These are phyloP conservation scores for Termitomyces sp. DNA, from an alignment of 768 basidiomycete species.

Conservation along the genomic window DNA sequence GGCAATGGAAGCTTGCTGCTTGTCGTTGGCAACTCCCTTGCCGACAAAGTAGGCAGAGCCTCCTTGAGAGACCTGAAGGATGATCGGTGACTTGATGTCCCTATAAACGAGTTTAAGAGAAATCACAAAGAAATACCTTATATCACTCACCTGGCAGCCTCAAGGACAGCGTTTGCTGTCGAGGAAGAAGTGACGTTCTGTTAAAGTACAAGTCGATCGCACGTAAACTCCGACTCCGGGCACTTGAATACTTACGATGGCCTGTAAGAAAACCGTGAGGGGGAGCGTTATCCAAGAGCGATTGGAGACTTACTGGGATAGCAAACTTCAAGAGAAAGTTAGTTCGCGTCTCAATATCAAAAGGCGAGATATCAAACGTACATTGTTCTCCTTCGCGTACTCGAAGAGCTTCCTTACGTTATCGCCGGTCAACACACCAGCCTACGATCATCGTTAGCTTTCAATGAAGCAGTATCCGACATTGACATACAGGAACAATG, in stretches of 20 bases:
- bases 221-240: conserved; percentile 1
- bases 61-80: conserved; percentile 96
- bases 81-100: conserved; percentile 96
- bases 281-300: conserved; percentile 2
- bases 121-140: conserved; percentile 1
- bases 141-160: conserved; percentile 77
- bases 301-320: conserved; percentile 63
- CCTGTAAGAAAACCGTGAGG: conserved; percentile 36
- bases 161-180: conserved; percentile 88
- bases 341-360: neutral
- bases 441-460: conserved; percentile 37
- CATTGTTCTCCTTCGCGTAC: conserved; percentile 87
- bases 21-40: conserved; percentile 92
- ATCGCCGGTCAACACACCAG: conserved; percentile 94
- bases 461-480: neutral
- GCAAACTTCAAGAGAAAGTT: conserved; percentile 54
- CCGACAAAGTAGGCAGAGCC: conserved; percentile 96
- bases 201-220: conserved; percentile 5
- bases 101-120: conserved; percentile 33
- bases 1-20: conserved; percentile 92
- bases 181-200: conserved; percentile 98
- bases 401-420: conserved; percentile 94
- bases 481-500: conserved; percentile 68
- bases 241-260: conserved; percentile 60
- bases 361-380: conserved; percentile 28